Base-by-base conservation (phyloP, 2,329 filamentous ascomycete genomes). In the Clonostachys solani region DNA sequence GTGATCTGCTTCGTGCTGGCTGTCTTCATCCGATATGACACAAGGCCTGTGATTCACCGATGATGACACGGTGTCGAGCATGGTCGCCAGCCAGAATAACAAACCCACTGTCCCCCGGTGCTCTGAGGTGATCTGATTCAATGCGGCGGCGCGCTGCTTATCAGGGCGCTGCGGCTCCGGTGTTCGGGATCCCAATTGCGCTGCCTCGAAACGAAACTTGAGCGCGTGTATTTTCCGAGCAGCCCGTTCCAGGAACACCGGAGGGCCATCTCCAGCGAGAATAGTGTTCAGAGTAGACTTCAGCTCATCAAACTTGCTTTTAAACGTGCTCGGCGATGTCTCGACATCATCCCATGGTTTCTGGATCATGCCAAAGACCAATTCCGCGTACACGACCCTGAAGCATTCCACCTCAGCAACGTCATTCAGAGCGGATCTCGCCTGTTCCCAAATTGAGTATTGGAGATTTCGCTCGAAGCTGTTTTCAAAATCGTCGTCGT, bases 21-120 rank as follows among this genome's bases (percentile, higher is more conserved):
- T 68, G 49, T 69, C 66, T 38, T 72, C 66, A 33, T 71, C 68
- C 0, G 62, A 59, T 6, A 72, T 60, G 2, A 66, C 64, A 4
- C 69, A 59, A 2, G 66, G 56, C 40, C 64, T 16, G 49, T 61
- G 41, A 58, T 74, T 68, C 66, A 82, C 77, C 2, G 76, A 75
- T 0, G 78, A 71, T 0, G 74, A 78, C 9, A 81, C 59, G 0
- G 78, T 81, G 53, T 82, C 78, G 43, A 80, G 77, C 78, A 82
- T 82, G 42, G 81, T 65, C 0, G 73, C 75, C 15, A 83, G 62
- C 79, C 79, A 83, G 54, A 77, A 81, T 3, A 82, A 55, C 12
- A 82, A 60, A 12, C 75, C 68, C 23, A 82, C 65, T 0, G 79
- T 81, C 12, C 69, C 57, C 7, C 59, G 57, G 6, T 69, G 63